Evolutionary conservation across 2,329 filamentous ascomycete genomes (phyloP).

Genomic region (Fusarium concolor): DNA sequence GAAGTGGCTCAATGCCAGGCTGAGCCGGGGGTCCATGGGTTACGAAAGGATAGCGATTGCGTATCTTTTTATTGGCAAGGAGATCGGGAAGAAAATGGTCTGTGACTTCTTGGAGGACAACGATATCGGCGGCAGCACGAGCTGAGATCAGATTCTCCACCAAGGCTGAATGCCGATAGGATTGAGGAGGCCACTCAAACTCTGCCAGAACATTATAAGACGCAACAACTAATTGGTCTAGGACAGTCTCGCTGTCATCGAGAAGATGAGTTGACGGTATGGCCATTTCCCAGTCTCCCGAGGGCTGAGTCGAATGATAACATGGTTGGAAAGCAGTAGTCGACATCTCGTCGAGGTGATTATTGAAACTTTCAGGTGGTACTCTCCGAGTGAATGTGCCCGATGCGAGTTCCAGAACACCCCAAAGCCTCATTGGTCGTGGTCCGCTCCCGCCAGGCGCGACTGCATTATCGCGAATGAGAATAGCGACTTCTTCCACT

Average conservation of each 20-base stretch:
- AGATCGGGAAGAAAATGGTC: conserved; percentile 71
- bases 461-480: conserved; percentile 60
- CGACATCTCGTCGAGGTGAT: not conserved
- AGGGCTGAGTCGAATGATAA: conserved; percentile 15
- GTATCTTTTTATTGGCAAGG: conserved; percentile 59
- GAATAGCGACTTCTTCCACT: conserved; percentile 61
- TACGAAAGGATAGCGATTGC: conserved; percentile 63
- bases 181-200: conserved; percentile 59
- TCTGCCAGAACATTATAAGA: conserved; percentile 67
- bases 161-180: conserved; percentile 56
- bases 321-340: conserved; percentile 11
- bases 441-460: conserved; percentile 45
- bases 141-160: conserved; percentile 58
- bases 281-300: conserved; percentile 15
- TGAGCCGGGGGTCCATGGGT: conserved; percentile 68
- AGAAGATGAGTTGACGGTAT: not conserved
- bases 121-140: conserved; percentile 58
- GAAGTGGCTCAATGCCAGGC: conserved; percentile 63
- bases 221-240: conserved; percentile 54
- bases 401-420: conserved; percentile 55
- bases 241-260: not conserved
- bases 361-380: conserved; percentile 16
- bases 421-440: conserved; percentile 69
- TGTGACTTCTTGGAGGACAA: conserved; percentile 72
- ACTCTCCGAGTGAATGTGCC: conserved; percentile 11